Evolutionary conservation across 2,329 filamentous ascomycete genomes (phyloP).

Genomic region (Colletotrichum plurivorum): DNA sequence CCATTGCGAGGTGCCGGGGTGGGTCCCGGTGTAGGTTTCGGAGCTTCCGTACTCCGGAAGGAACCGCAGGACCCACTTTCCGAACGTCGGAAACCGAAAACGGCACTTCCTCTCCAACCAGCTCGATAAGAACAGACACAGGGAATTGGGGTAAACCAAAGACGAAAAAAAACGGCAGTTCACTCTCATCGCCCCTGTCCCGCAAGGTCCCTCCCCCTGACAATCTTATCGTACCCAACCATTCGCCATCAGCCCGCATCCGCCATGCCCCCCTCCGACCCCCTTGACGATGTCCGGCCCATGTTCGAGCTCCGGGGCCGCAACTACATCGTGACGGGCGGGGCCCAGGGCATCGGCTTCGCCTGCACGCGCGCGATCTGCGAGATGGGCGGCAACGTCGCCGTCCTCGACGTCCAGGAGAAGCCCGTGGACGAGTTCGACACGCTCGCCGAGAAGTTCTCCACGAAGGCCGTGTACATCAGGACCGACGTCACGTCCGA

Average conservation of each 20-base stretch:
- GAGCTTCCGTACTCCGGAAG: conserved; percentile 14
- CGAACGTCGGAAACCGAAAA: conserved; percentile 6
- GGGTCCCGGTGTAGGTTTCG: background rate
- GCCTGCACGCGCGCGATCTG: conserved; percentile 54
- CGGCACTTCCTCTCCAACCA: background rate
- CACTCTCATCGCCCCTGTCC: too few species aligned
- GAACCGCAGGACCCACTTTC: conserved; percentile 4
- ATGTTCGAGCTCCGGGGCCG: conserved; percentile 52
- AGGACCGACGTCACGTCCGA: conserved; percentile 50
- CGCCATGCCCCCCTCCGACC: conserved; percentile 20
- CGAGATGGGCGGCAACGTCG: conserved; percentile 58
- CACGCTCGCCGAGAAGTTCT: conserved; percentile 33
- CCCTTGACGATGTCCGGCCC: conserved; percentile 45
- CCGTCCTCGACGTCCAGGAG: conserved; percentile 52
- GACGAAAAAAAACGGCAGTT: too few species aligned
- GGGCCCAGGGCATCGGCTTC: conserved; percentile 55
- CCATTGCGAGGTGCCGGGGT: background rate
- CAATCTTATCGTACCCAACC: too few species aligned
- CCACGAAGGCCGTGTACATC: conserved; percentile 36
- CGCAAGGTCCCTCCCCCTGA: too few species aligned
- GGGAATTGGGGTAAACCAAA: background rate
- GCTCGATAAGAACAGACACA: conserved; percentile 13
- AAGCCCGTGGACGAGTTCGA: conserved; percentile 49
- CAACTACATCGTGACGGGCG: conserved; percentile 56
- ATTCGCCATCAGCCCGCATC: too few species aligned